A percentile compares a stretch with the other conserved stretches of the same genome.
phyloP scores from a whole-genome alignment of 2,329 filamentous ascomycete genomes.

The Plectosphaerella sp. region DNA sequence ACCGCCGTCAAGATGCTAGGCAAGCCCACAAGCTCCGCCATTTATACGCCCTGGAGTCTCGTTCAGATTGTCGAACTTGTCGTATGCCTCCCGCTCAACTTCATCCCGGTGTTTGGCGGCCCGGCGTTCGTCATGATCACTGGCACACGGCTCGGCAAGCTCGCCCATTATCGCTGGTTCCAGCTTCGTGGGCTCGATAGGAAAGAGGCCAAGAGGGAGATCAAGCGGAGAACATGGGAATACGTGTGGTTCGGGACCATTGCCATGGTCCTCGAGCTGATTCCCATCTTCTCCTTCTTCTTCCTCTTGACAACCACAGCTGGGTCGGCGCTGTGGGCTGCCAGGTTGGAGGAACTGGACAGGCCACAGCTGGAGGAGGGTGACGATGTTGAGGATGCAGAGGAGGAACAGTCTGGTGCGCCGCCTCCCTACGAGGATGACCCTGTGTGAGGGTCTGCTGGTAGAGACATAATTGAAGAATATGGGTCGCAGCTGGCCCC shows the following conservation, averaged over 20 bases:
- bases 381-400: constrained; percentile 16
- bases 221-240: constrained; percentile 66
- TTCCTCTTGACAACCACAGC: constrained; percentile 85
- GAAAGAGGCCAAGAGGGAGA: constrained; percentile 67
- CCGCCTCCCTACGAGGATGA: constrained; percentile 33
- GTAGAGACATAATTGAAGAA: neutral
- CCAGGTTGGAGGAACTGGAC: constrained; percentile 64
- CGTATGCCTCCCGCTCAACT: constrained; percentile 74
- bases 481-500: neutral
- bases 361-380: constrained; percentile 17
- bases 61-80: constrained; percentile 87
- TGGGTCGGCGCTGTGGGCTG: constrained; percentile 83
- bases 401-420: constrained; percentile 11
- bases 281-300: constrained; percentile 88
- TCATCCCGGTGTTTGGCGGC: constrained; percentile 78
- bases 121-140: constrained; percentile 85
- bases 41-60: constrained; percentile 85
- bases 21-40: constrained; percentile 69
- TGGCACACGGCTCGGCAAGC: constrained; percentile 79
- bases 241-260: constrained; percentile 93
- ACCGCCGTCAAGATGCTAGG: constrained; percentile 77
- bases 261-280: constrained; percentile 78
- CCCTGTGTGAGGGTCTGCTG: constrained; percentile 18
- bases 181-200: constrained; percentile 71
- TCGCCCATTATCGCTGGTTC: constrained; percentile 90